Percentiles rank a stretch among this genome's conserved stretches.
phyloP scores from a whole-genome alignment of 768 basidiomycete genomes.

The Cyclocybe cylindracea region DNA sequence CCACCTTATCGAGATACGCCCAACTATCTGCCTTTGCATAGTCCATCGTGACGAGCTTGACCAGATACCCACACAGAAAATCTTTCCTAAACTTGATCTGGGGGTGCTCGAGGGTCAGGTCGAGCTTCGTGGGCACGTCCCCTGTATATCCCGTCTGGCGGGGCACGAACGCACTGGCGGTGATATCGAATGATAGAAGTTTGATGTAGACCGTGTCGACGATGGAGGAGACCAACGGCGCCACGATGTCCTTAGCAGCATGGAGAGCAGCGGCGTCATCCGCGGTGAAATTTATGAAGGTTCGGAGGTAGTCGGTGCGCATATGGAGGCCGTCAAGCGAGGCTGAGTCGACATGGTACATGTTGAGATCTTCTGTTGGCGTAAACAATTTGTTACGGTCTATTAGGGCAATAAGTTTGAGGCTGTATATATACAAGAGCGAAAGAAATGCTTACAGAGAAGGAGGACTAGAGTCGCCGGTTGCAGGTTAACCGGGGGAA shows the following conservation, averaged over 20 bases:
- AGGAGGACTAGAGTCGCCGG: no score
- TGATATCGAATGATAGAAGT: slow-evolving; percentile 43
- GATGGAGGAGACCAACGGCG: slow-evolving; percentile 41
- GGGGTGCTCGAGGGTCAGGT: slow-evolving; percentile 43
- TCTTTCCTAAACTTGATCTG: slow-evolving; percentile 50
- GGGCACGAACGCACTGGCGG: slow-evolving; percentile 36
- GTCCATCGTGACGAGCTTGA: slow-evolving; percentile 44
- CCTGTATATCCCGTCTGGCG: slow-evolving; percentile 43
- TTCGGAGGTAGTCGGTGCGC: slow-evolving; percentile 43
- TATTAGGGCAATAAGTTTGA: no score
- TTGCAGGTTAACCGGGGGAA: no score
- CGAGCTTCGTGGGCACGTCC: slow-evolving; percentile 33
- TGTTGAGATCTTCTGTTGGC: background rate
- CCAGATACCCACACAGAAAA: slow-evolving; percentile 31
- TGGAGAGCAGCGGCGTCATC: slow-evolving; percentile 44
- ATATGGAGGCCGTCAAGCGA: slow-evolving; percentile 33
- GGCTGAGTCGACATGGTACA: slow-evolving; percentile 29
- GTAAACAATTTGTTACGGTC: no score
- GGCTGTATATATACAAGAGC: no score
- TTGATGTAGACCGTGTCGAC: slow-evolving; percentile 49
- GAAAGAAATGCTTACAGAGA: no score
- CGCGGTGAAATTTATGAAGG: slow-evolving; percentile 44
- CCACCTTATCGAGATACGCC: slow-evolving; percentile 50
- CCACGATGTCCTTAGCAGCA: slow-evolving; percentile 38
- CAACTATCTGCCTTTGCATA: slow-evolving; percentile 41